Conservation (phyloP, 768 basidiomycete genomes). For the Suillus subaureus region DNA sequence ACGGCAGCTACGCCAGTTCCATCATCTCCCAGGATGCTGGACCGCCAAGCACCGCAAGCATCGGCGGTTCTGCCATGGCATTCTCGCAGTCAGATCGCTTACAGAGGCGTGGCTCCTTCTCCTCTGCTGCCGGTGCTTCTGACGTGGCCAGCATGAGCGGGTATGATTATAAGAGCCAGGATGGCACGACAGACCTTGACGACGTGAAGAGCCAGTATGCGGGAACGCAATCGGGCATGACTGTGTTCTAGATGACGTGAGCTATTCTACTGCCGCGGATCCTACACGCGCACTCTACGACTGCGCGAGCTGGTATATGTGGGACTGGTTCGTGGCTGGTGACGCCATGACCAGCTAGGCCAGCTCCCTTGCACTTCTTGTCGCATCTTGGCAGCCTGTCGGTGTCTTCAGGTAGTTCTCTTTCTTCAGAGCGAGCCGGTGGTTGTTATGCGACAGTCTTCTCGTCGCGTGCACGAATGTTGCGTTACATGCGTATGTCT, state of each 20-base stretch:
- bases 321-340: not conserved
- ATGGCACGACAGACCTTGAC: slow-evolving; percentile 76
- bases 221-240: slow-evolving; percentile 83
- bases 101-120: slow-evolving; percentile 74
- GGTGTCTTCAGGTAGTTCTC: slow-evolving; percentile 4
- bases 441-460: not conserved
- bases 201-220: slow-evolving; percentile 90
- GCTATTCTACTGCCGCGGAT: not conserved
- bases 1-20: slow-evolving; percentile 84
- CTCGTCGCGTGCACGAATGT: not conserved
- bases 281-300: not conserved
- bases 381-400: slow-evolving; percentile 18
- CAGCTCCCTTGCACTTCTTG: slow-evolving; percentile 15
- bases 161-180: slow-evolving; percentile 88
- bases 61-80: slow-evolving; percentile 64
- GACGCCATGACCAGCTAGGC: not conserved
- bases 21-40: slow-evolving; percentile 92
- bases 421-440: slow-evolving; percentile 5
- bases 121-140: slow-evolving; percentile 72
- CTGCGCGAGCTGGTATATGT: not conserved
- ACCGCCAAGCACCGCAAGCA: slow-evolving; percentile 57
- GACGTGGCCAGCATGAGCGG: slow-evolving; percentile 80
- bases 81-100: slow-evolving; percentile 93
- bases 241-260: slow-evolving; percentile 62
- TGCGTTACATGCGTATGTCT: no score